Conservation (phyloP, 2,329 filamentous ascomycete species). For the Fusarium piperis region DNA sequence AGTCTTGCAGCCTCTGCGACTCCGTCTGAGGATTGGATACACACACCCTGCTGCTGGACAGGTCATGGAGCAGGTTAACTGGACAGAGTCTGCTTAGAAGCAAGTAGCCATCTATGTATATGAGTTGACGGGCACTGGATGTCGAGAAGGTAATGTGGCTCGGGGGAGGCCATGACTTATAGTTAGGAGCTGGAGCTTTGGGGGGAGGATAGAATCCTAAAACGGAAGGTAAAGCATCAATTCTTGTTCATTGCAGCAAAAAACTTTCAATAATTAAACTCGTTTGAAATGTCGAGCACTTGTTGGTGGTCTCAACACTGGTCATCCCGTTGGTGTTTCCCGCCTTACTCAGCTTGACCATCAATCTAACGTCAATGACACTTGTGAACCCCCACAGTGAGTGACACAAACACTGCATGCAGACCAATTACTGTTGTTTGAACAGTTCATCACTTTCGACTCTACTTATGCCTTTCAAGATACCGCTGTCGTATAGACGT, state of each 20-base stretch:
- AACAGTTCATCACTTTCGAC: neutral
- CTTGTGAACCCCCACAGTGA: slow-evolving; percentile 19
- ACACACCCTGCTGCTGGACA: slow-evolving; percentile 74
- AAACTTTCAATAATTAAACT: slow-evolving; percentile 8
- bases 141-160: slow-evolving; percentile 32
- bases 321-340: neutral
- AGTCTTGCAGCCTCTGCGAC: slow-evolving; percentile 73
- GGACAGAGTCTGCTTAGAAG: slow-evolving; percentile 77
- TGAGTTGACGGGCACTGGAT: slow-evolving; percentile 3
- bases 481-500: neutral
- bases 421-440: neutral
- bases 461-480: slow-evolving; percentile 10
- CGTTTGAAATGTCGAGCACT: neutral
- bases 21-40: slow-evolving; percentile 88
- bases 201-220: slow-evolving; percentile 39
- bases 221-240: slow-evolving; percentile 36
- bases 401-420: neutral
- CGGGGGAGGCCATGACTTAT: slow-evolving; percentile 19
- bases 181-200: slow-evolving; percentile 16
- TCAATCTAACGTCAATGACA: neutral
- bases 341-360: slow-evolving; percentile 25
- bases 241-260: slow-evolving; percentile 25
- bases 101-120: neutral
- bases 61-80: slow-evolving; percentile 93
- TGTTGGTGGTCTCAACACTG: neutral